Base-by-base conservation (phyloP, 495 filamentous ascomycete species). In the Pyrenopolyporus hunteri region DNA sequence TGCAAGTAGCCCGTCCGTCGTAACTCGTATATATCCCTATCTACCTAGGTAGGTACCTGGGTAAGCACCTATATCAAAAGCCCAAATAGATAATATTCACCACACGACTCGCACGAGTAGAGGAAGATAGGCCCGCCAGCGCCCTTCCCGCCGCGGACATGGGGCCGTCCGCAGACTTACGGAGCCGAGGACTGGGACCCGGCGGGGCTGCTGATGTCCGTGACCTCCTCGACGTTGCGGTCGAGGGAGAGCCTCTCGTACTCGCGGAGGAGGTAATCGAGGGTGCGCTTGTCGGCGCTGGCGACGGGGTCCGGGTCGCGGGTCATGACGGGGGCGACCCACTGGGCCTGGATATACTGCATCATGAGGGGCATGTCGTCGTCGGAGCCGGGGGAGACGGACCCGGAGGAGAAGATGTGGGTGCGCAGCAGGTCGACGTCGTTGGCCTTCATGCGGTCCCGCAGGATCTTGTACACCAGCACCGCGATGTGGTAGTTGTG, bases 401-500 rank as follows among this genome's bases (percentile, higher is more conserved):
- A 1, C 14, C 20, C 7, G 10, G 37, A 20, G 22, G 59, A 40
- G 44, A 66, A 60, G 63, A 66, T 16, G 56, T 60, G 56, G 2
- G 57, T 66, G 32, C 63, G 63, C 14, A 66, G 32, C 17, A 66
- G 45, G 63, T 66, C 57, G 20, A 66, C 23, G 40, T 66, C 63
- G 46, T 47, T 52, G 10, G 29, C 57, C 17, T 44, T 51, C 63
- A 67, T 67, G 42, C 63, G 63, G 52, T 63, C 58, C 43, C 63
- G 58, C 8, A 67, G 46, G 0, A 67, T 33, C 1, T 52, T 58
- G 49, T 57, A 67, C 1, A 63, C 51, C 13, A 63, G 52, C 22
- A 57, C 58, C 4, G 63, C 63, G 20, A 77, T 60, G 42, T 71
- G 73, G 49, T 68, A 51, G 29, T 63, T 66, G 31, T 43, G 62